Evolutionary conservation across 2,329 filamentous ascomycete genomes (phyloP).

Genomic region (Apiospora arundinis): DNA sequence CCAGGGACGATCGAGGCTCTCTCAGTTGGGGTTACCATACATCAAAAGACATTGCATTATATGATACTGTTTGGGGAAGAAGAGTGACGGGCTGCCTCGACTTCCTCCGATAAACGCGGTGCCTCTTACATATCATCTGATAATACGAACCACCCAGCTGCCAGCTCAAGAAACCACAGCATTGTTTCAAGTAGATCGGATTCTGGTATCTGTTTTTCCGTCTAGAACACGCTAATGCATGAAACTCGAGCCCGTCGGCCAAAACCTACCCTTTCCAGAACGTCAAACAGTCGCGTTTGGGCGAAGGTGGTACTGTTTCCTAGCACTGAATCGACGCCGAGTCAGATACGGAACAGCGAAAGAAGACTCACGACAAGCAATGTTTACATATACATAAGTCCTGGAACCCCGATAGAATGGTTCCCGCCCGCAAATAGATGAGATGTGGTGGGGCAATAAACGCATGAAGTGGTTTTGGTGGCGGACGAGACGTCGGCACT

Average conservation of each 20-base stretch:
- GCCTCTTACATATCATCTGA: neutral
- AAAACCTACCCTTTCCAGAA: neutral
- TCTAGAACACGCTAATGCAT: constrained; percentile 1
- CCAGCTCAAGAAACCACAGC: neutral
- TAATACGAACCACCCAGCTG: neutral
- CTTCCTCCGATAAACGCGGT: neutral
- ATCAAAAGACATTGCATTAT: neutral
- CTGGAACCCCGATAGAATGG: too few species aligned
- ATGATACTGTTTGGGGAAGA: neutral
- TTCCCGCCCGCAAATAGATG: too few species aligned
- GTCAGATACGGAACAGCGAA: neutral
- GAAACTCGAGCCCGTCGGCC: neutral
- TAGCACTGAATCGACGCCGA: neutral
- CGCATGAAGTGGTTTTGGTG: too few species aligned
- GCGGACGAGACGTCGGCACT: too few species aligned
- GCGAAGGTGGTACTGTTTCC: neutral
- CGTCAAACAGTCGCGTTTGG: neutral
- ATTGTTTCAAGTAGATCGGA: neutral
- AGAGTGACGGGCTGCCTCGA: neutral
- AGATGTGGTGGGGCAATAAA: too few species aligned
- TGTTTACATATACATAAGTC: too few species aligned
- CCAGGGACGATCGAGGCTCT: neutral
- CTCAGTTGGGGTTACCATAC: too few species aligned
- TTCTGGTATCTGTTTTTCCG: neutral
- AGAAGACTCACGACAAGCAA: neutral